Evolutionary conservation across 1,139 yeast genomes (phyloP), one percentile per base, ranked within the genome.

Genomic region (Dujonia santamariae): DNA sequence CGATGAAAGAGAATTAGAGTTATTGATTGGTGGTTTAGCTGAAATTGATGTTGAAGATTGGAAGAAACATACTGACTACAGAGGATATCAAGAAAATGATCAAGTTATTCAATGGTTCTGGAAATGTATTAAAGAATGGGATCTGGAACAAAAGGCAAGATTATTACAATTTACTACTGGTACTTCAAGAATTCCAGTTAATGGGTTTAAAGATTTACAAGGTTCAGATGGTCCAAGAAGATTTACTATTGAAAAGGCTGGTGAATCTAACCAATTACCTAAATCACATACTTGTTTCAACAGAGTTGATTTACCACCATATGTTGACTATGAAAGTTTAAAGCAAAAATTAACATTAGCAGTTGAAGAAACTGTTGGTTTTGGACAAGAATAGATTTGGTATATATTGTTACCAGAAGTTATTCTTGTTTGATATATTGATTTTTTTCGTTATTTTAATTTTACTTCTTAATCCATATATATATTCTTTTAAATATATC

Each of bases 191-290:
- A 90, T 94, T 40, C 99, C 99, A 3, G 98, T 92, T 46, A 92
- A 92, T 61, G 99, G 99, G 27, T 92, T 92, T 71, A 92, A 92
- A 62, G 99, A 92, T 63, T 72, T 92, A 50, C 98, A 92, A 65
- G 99, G 98, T 44, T 85, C 96, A 15, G 98, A 92, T 64, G 98
- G 98, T 39, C 98, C 98, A 36, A 85, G 98, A 71, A 78, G 97
- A 55, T 94, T 94, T 59, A 92, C 98, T 6, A 90, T 92, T 59
- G 98, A 94, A 61, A 90, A 88, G 61, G 97, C 97, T 5, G 98
- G 98, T 39, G 97, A 92, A 56, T 58, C 85, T 25, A 82, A 82
- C 52, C 96, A 90, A 65, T 73, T 92, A 51, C 99, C 99, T 31
- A 92, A 92, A 61, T 85, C 96, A 18, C 98, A 94, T 58, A 87